Base-by-base conservation (phyloP, 495 filamentous ascomycete genomes). In the Oleoguttula mirabilis region DNA sequence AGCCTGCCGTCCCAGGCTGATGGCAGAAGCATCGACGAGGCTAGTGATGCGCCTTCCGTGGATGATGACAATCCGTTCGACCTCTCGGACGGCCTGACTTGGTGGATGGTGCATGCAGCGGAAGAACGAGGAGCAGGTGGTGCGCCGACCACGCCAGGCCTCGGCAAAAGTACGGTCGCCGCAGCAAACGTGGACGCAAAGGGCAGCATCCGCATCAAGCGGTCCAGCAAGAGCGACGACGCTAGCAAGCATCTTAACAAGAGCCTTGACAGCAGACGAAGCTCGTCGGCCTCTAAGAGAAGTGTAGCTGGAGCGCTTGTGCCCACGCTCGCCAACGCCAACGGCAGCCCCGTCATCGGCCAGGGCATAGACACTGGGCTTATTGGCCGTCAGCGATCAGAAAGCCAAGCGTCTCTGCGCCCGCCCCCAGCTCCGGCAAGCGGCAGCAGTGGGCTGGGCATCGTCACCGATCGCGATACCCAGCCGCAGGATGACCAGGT, bases 1-100 rank as follows among this genome's bases (percentile, higher is more conserved):
- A 72, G 77, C 3, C 66, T 84, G 53, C 73, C 75, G 39, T 58
- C 37, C 57, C 58, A 72, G 52, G 73, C 66, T 58, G 76, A 79
- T 39, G 71, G 66, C 11, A 66, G 68, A 15, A 62, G 62, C 24
- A 48, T 56, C 12, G 55, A 41, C 16, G 47, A 48, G 12, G 47
- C 44, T 5, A 56, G 54, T 24, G 56, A 58, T 19, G 47, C 32
- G 23, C 20, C 32, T 10, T 39, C 34, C 20, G n/a, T 34, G 5
- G 42, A 46, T 4, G 88, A 98, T 47, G 90, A 99, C 44, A 99
- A 99, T 57, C 90, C 90, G 1, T 99, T 96, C 53, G 88, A 94
- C 49, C 72, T 99, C 12, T 94, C 87, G 0, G 90, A 99, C 55
- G 90, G 90, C 14, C 67, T 99, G 14, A 74, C 88, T 21, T 99